Base-by-base conservation (phyloP, 2,329 filamentous ascomycete genomes). In the Ceratocystis cacaofunesta region DNA sequence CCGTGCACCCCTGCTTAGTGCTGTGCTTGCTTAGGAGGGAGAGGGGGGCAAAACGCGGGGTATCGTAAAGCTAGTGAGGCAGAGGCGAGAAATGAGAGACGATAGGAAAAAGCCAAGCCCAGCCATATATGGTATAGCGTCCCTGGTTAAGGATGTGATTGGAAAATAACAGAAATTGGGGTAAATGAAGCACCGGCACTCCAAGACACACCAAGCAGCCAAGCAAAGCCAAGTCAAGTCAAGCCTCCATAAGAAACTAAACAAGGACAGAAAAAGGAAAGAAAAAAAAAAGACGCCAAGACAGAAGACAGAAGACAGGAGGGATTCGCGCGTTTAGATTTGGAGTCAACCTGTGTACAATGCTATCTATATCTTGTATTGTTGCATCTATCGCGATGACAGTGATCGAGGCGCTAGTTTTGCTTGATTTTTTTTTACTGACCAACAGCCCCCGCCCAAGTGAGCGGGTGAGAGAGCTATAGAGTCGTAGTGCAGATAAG, bases 201-300 rank as follows among this genome's bases (percentile, higher is more conserved):
- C 15, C 15, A 58, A 58, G 55, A 19, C 28, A 58, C 28, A 28
- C 55, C 55, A 58, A 58, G 55, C 50, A 19, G 50, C 55, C 55
- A 58, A 58, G 55, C 50, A 8, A 57, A 58, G 52, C 28, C 52
- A 58, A 58, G 25, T 58, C 55, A n/a, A 36, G 17, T 58, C 55
- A 58, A 58, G 55, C 55, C 55, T 58, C 28, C 55, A 58, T 58
- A 28, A 58, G n/a, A 17, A 58, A 36, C 15, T 17, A 58, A 5
- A 30, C 55, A 32, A 58, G 30, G 3, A n/a, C 28, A 58, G 55
- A 48, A 19, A 6, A 28, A 52, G 8, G 5, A 10, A 58, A 30
- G 3, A 48, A 19, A 19, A 48, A 22, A 48, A 52, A 22, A 28
- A 22, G 10, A 1, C 25, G 19, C 48, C 48, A 52, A 28, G 48